Conservation (phyloP, 305 asterid genomes). For the Solanum chacoense region DNA sequence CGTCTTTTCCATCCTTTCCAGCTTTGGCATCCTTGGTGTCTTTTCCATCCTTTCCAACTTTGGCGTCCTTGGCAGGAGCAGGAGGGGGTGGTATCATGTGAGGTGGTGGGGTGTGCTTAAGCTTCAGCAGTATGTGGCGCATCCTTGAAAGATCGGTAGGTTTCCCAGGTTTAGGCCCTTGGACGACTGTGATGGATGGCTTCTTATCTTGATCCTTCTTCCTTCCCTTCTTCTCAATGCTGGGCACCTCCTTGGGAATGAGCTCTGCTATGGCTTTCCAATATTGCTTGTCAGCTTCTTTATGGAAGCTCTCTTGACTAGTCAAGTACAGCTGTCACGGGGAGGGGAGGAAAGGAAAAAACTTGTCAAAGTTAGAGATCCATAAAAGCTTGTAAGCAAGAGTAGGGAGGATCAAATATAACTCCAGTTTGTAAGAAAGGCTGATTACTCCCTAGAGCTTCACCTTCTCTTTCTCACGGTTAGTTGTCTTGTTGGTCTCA, state of each 20-base stretch:
- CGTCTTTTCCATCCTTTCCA: neutral
- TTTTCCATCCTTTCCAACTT: neutral
- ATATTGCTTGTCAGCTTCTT: constrained; percentile 87
- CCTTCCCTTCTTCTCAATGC: constrained; percentile 72
- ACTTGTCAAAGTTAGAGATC: neutral
- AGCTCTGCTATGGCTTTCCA: constrained; percentile 97
- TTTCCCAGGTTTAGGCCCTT: constrained; percentile 98
- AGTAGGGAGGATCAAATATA: neutral
- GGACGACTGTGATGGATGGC: constrained; percentile 75
- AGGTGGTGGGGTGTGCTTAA: constrained; percentile 92
- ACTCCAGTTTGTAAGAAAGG: neutral
- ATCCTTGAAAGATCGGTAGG: constrained; percentile 92
- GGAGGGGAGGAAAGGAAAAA: neutral
- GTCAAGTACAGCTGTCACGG: constrained; percentile 39
- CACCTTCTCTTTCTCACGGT: constrained; percentile 88
- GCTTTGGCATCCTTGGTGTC: constrained; percentile 14
- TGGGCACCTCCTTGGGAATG: constrained; percentile 78
- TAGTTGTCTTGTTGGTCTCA: constrained; percentile 69
- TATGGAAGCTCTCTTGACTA: constrained; percentile 72
- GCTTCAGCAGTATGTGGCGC: constrained; percentile 87
- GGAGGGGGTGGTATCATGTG: constrained; percentile 93
- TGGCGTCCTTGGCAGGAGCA: constrained; percentile 56
- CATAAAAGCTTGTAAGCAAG: neutral
- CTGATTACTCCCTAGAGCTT: neutral
- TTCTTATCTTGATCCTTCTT: constrained; percentile 94